phyloP scores from a whole-genome alignment of 805 yeast species.

The Candida awuae region DNA sequence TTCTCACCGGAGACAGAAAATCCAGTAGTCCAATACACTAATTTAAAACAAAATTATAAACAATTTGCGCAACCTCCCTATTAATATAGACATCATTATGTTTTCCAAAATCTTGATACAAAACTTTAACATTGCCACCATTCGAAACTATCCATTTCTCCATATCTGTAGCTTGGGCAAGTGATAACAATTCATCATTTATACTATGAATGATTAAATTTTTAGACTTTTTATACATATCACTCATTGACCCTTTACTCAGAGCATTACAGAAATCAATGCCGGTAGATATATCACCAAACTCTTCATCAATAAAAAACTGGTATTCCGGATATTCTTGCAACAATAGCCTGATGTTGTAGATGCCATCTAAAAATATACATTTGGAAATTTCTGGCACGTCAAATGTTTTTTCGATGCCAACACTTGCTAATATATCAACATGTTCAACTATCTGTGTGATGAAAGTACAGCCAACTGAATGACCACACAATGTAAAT shows the following conservation, averaged over 20 bases:
- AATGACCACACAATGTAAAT: slow-evolving; percentile 55
- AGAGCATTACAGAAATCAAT: slow-evolving; percentile 15
- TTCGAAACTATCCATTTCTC: slow-evolving; percentile 24
- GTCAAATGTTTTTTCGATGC: neutral
- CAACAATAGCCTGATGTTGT: slow-evolving; percentile 41
- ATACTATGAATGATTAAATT: slow-evolving; percentile 50
- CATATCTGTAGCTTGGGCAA: slow-evolving; percentile 41
- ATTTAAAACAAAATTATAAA: neutral
- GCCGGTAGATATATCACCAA: slow-evolving; percentile 22
- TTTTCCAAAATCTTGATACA: slow-evolving; percentile 40
- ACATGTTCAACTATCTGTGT: slow-evolving; percentile 39
- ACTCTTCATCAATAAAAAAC: slow-evolving; percentile 54
- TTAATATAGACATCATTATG: slow-evolving; percentile 59
- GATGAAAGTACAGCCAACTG: slow-evolving; percentile 68
- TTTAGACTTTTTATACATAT: slow-evolving; percentile 1
- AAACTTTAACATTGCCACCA: slow-evolving; percentile 13
- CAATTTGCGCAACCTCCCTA: slow-evolving; percentile 25
- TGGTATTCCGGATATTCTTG: slow-evolving; percentile 55
- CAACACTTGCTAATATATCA: neutral
- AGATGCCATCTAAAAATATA: slow-evolving; percentile 64
- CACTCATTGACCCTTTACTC: slow-evolving; percentile 11
- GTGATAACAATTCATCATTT: slow-evolving; percentile 56
- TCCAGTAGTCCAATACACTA: no score
- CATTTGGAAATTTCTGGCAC: slow-evolving; percentile 19
- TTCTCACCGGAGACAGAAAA: no score